phyloP scores from a whole-genome alignment of 1,139 yeast species.

The Lodderomyces parapsilosis region DNA sequence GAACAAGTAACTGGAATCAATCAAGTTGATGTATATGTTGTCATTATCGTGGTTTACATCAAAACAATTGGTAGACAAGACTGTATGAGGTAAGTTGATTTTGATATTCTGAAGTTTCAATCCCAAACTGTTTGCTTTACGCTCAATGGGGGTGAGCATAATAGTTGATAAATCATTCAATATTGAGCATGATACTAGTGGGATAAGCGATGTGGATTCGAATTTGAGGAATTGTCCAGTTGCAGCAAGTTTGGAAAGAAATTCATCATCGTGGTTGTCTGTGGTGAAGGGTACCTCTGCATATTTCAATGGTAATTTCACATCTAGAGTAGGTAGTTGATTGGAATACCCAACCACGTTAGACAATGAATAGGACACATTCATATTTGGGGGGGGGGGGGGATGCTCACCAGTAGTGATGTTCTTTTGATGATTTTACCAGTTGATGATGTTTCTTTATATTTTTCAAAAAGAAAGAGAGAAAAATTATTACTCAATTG shows the following conservation, averaged over 20 bases:
- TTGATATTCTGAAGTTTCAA: slow-evolving; percentile 27
- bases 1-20: slow-evolving; percentile 32
- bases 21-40: slow-evolving; percentile 23
- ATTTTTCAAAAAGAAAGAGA: background rate
- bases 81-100: slow-evolving; percentile 34
- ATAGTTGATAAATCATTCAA: slow-evolving; percentile 31
- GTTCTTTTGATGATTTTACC: background rate
- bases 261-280: slow-evolving; percentile 22
- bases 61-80: slow-evolving; percentile 25
- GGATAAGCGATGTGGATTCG: slow-evolving; percentile 19
- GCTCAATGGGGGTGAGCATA: slow-evolving; percentile 29
- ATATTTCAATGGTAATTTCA: slow-evolving; percentile 36
- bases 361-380: slow-evolving; percentile 18
- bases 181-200: slow-evolving; percentile 26
- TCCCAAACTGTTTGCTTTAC: slow-evolving; percentile 22
- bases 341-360: slow-evolving; percentile 26
- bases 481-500: too few relatives aligned
- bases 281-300: slow-evolving; percentile 7
- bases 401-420: background rate
- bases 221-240: slow-evolving; percentile 28
- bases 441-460: background rate
- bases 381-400: background rate
- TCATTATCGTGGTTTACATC: slow-evolving; percentile 20
- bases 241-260: slow-evolving; percentile 21
- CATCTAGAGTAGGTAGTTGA: slow-evolving; percentile 20